Percentiles rank a stretch among this genome's conserved stretches.
phyloP scores from a whole-genome alignment of 441 rosid genomes.

The Populus hybrid region DNA sequence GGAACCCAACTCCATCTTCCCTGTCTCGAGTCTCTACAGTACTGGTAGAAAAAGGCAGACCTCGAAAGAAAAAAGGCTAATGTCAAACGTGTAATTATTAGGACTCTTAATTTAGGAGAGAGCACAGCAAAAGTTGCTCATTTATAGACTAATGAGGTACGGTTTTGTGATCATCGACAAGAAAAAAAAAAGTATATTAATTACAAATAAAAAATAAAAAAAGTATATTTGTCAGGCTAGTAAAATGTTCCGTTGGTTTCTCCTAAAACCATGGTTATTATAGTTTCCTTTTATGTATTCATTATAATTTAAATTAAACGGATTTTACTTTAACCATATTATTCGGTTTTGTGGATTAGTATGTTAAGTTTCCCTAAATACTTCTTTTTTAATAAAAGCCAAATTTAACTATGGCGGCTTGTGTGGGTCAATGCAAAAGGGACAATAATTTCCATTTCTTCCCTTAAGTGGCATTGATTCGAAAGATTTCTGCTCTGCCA shows the following conservation, averaged over 20 bases:
- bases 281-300: background rate
- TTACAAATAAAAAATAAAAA: slow-evolving; percentile 5
- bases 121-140: slow-evolving; percentile 17
- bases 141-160: slow-evolving; percentile 40
- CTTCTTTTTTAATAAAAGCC: slow-evolving; percentile 7
- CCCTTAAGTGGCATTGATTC: background rate
- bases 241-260: background rate
- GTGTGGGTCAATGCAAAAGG: background rate
- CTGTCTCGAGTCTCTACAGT: slow-evolving; percentile 39
- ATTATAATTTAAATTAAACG: slow-evolving; percentile 3
- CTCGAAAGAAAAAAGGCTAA: background rate
- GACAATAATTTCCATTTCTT: background rate
- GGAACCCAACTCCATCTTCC: slow-evolving; percentile 47
- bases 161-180: slow-evolving; percentile 20
- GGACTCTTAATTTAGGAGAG: slow-evolving; percentile 18
- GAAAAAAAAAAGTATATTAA: background rate
- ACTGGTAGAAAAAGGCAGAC: background rate
- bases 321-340: slow-evolving; percentile 27
- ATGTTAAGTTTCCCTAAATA: slow-evolving; percentile 17
- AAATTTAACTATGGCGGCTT: slow-evolving; percentile 6
- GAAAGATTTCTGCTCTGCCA: no score
- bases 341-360: slow-evolving; percentile 21
- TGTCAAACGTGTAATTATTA: background rate
- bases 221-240: no score
- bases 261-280: background rate